phyloP scores from a whole-genome alignment of 202 grass and related monocot genomes.

The Setaria viridis region DNA sequence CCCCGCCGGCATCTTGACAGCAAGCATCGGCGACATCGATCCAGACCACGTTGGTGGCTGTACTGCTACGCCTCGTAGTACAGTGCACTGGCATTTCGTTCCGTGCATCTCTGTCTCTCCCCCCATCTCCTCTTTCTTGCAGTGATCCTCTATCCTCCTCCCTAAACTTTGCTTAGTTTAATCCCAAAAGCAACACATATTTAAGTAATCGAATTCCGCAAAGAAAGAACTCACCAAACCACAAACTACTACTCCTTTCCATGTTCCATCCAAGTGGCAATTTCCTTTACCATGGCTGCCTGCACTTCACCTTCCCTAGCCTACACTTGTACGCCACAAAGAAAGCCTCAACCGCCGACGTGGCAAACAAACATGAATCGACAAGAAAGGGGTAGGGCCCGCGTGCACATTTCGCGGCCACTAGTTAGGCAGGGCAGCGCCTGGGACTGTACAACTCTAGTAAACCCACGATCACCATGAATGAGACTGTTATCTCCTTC shows the following conservation, averaged over 20 bases:
- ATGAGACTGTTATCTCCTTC: slow-evolving; percentile 37
- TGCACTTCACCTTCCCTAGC: not conserved
- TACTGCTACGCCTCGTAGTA: not conserved
- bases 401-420: slow-evolving; percentile 45
- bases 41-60: not conserved
- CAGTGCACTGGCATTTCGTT: slow-evolving; percentile 36
- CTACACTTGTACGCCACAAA: slow-evolving; percentile 36
- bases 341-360: slow-evolving; percentile 37
- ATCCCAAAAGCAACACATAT: not conserved
- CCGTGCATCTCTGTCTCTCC: slow-evolving; percentile 33
- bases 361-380: slow-evolving; percentile 50
- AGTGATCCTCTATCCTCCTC: slow-evolving; percentile 2
- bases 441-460: not conserved
- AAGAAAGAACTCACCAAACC: slow-evolving; percentile 33
- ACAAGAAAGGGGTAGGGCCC: slow-evolving; percentile 40
- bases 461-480: slow-evolving; percentile 15
- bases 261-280: slow-evolving; percentile 28
- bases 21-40: slow-evolving; percentile 23
- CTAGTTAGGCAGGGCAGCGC: slow-evolving; percentile 23
- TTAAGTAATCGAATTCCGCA: slow-evolving; percentile 27
- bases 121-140: not conserved
- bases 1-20: slow-evolving; percentile 24
- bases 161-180: slow-evolving; percentile 2
- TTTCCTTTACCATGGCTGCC: slow-evolving; percentile 17
- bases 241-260: not conserved